Conservation (phyloP, 2,329 filamentous ascomycete species). For the Ceratocystis papillata region DNA sequence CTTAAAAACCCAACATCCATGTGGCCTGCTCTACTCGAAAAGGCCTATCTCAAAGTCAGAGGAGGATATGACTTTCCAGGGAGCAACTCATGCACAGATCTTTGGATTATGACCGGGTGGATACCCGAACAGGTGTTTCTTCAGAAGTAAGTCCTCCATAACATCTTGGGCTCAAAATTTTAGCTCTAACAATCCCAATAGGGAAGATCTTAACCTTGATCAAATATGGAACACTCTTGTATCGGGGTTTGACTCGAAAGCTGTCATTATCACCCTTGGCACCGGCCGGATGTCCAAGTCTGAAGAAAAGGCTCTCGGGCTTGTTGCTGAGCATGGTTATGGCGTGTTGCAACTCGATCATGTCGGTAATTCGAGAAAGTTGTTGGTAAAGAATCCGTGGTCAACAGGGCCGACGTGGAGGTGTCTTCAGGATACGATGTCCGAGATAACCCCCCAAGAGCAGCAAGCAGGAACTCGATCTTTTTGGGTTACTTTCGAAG, state of each 20-base stretch:
- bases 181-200: conserved; percentile 28
- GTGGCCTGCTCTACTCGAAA: conserved; percentile 89
- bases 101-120: conserved; percentile 91
- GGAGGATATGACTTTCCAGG: conserved; percentile 97
- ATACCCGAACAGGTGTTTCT: conserved; percentile 92
- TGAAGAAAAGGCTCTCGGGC: conserved; percentile 69
- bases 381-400: conserved; percentile 96
- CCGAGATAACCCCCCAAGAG: conserved; percentile 23
- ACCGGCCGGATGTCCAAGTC: conserved; percentile 69
- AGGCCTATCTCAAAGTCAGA: conserved; percentile 89
- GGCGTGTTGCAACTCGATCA: conserved; percentile 71
- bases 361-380: conserved; percentile 47
- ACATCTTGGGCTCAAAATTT: no score
- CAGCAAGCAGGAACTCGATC: conserved; percentile 45
- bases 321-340: conserved; percentile 89
- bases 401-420: conserved; percentile 48
- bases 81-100: conserved; percentile 89
- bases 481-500: conserved; percentile 87
- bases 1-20: conserved; percentile 68
- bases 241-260: conserved; percentile 61
- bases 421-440: background rate
- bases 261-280: conserved; percentile 81
- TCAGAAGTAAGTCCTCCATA: conserved; percentile 46
- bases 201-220: conserved; percentile 66
- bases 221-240: conserved; percentile 68